phyloP scores from a whole-genome alignment of 1,284 basidiomycete species.

The Cryptococcus neoformans region DNA sequence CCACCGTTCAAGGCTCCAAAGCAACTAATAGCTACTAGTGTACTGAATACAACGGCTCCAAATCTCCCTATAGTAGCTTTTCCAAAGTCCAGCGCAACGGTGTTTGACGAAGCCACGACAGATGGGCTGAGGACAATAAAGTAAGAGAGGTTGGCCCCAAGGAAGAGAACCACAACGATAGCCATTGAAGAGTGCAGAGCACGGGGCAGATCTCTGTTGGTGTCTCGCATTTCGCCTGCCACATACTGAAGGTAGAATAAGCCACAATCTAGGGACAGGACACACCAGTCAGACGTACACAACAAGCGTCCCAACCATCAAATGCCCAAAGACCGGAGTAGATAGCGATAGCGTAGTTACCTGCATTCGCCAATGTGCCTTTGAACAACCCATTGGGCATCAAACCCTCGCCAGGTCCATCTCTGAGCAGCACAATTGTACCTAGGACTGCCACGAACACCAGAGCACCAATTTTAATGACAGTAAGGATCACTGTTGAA shows the following conservation, averaged over 20 bases:
- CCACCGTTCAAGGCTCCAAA: constrained; percentile 87
- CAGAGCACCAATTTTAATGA: constrained; percentile 62
- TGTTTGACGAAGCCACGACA: constrained; percentile 60
- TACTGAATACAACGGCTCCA: constrained; percentile 82
- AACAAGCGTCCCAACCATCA: constrained; percentile 70
- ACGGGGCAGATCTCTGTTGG: constrained; percentile 80
- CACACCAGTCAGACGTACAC: constrained; percentile 28
- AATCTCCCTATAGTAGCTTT: constrained; percentile 75
- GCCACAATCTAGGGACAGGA: background rate
- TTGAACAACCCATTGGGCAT: constrained; percentile 59
- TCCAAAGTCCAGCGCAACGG: constrained; percentile 93
- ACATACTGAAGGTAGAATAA: constrained; percentile 60
- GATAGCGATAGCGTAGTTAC: constrained; percentile 84
- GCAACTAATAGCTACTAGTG: constrained; percentile 85
- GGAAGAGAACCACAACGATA: constrained; percentile 62
- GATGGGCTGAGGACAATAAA: constrained; percentile 87
- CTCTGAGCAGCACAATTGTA: constrained; percentile 38
- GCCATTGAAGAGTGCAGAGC: constrained; percentile 86
- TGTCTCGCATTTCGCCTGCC: constrained; percentile 83
- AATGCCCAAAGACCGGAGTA: constrained; percentile 97
- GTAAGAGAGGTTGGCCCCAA: constrained; percentile 83
- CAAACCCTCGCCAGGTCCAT: constrained; percentile 42
- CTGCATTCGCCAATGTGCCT: constrained; percentile 71
- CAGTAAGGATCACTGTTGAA: constrained; percentile 79
- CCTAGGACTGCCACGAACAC: constrained; percentile 51